phyloP scores from a whole-genome alignment of 1,284 basidiomycete species.

The Melanopsichium pennsylvanicum region DNA sequence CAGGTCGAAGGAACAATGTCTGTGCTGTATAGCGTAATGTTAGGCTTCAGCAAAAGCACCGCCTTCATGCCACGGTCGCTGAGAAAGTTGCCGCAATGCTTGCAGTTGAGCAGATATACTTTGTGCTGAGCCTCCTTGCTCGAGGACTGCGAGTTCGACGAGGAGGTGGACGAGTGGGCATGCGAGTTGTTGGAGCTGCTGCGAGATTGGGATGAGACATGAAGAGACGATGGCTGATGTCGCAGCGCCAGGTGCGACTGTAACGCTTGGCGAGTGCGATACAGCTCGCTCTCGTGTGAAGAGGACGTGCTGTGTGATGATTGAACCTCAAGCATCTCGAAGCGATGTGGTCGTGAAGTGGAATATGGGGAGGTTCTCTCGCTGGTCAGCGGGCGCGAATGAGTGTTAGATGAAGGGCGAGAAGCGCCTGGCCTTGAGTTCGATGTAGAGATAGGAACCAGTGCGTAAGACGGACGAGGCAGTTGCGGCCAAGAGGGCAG shows the following conservation, averaged over 20 bases:
- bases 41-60: conserved; percentile 80
- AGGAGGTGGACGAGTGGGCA: conserved; percentile 1
- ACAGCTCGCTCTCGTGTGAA: conserved; percentile 26
- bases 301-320: conserved; percentile 6
- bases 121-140: conserved; percentile 67
- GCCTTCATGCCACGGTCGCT: conserved; percentile 88
- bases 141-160: conserved; percentile 8
- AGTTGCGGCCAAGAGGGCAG: conserved; percentile 30
- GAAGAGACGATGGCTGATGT: conserved; percentile 8
- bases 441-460: conserved; percentile 17
- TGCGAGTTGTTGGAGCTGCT: conserved; percentile 8
- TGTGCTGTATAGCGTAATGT: conserved; percentile 82
- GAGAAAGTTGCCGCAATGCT: conserved; percentile 76
- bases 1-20: conserved; percentile 82
- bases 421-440: conserved; percentile 10
- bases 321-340: conserved; percentile 13
- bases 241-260: conserved; percentile 16
- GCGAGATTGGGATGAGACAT: conserved; percentile 5
- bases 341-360: conserved; percentile 9
- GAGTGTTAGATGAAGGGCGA: conserved; percentile 8
- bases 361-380: conserved; percentile 26
- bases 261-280: conserved; percentile 27
- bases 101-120: conserved; percentile 82
- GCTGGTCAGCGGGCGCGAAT: conserved; percentile 8
- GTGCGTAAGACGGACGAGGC: conserved; percentile 22